phyloP scores from a whole-genome alignment of 129 eudicot genomes.

The Lonicera japonica region DNA sequence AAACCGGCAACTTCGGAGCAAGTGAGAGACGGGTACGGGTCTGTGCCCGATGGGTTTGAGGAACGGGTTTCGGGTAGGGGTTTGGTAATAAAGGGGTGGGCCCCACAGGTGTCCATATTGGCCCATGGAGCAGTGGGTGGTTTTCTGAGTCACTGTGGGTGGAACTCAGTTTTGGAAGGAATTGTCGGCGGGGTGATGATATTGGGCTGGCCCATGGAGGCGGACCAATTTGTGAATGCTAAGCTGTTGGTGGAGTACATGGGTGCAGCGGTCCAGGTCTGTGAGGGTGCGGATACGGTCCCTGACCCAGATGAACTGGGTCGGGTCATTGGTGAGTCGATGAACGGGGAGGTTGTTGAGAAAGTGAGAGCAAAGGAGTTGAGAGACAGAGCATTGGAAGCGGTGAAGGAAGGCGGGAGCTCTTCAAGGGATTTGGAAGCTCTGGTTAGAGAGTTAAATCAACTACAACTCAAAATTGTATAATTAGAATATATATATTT shows the following conservation, averaged over 20 bases:
- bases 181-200: slow-evolving; percentile 54
- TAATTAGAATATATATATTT: neutral
- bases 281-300: slow-evolving; percentile 52
- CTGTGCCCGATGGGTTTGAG: slow-evolving; percentile 36
- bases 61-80: slow-evolving; percentile 39
- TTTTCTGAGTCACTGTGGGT: slow-evolving; percentile 78
- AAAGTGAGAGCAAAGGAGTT: slow-evolving; percentile 51
- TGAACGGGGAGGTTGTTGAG: slow-evolving; percentile 26
- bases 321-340: slow-evolving; percentile 29
- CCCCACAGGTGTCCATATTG: slow-evolving; percentile 61
- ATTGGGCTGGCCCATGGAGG: slow-evolving; percentile 88
- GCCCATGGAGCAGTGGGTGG: slow-evolving; percentile 69
- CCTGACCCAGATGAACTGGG: slow-evolving; percentile 56
- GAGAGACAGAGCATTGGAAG: slow-evolving; percentile 50
- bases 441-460: slow-evolving; percentile 41
- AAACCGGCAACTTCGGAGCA: slow-evolving; percentile 32
- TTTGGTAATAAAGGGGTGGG: slow-evolving; percentile 56
- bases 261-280: slow-evolving; percentile 42
- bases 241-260: slow-evolving; percentile 54
- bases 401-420: slow-evolving; percentile 49
- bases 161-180: slow-evolving; percentile 77
- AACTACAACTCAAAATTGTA: slow-evolving; percentile 11
- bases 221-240: slow-evolving; percentile 69
- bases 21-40: slow-evolving; percentile 19
- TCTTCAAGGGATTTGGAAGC: slow-evolving; percentile 42